Conservation (phyloP, 345 rosid species). For the Geranium rotundifolium region DNA sequence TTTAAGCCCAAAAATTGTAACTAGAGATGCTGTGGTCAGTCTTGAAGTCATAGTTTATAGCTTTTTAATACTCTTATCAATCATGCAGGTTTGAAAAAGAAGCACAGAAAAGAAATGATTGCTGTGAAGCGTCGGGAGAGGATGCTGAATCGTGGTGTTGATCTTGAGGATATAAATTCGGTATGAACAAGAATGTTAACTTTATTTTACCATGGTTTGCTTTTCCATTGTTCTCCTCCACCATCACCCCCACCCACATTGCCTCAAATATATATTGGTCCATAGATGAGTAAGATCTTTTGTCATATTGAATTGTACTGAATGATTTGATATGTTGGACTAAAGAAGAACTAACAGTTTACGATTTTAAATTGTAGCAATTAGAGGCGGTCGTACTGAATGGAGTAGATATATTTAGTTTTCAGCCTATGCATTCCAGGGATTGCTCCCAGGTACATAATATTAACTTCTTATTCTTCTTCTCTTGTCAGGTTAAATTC, state of each 20-base stretch:
- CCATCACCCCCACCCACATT: not conserved
- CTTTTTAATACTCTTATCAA: constrained; percentile 6
- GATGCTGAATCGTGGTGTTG: constrained; percentile 72
- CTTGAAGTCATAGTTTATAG: not conserved
- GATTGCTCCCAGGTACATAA: constrained; percentile 78
- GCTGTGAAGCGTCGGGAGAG: constrained; percentile 72
- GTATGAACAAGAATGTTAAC: constrained; percentile 16
- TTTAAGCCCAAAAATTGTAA: not conserved
- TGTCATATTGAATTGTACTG: not conserved
- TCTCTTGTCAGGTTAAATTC: not conserved
- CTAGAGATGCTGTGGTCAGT: not conserved
- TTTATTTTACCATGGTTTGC: not conserved
- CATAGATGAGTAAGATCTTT: not conserved
- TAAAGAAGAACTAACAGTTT: not conserved
- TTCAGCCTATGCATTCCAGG: constrained; percentile 69
- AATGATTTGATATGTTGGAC: not conserved
- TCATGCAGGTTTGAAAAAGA: constrained; percentile 66
- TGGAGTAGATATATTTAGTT: constrained; percentile 49
- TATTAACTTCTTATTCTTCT: not conserved
- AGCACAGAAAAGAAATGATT: constrained; percentile 66
- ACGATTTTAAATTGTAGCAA: constrained; percentile 30
- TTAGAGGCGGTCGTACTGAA: constrained; percentile 63
- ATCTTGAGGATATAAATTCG: constrained; percentile 56
- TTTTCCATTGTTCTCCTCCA: not conserved
- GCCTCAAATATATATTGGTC: not conserved